Base-by-base conservation (phyloP, 306 rosid species). In the Ceratonia siliqua region DNA sequence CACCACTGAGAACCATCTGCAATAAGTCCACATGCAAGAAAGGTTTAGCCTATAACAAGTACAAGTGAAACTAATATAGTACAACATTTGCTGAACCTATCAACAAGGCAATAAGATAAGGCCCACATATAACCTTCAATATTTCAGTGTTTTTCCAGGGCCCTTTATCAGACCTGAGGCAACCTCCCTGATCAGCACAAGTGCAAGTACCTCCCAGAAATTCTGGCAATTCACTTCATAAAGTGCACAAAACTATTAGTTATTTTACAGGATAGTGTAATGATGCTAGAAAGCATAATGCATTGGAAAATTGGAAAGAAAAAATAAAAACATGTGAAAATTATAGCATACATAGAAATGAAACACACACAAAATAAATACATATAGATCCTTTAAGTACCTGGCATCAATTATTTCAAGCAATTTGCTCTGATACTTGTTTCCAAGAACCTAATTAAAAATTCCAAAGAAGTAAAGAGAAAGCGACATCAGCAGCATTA, bases 61-160 rank as follows among this genome's bases (percentile, higher is more conserved):
- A 9, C 67, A 61, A 50, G 58, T 59, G 9, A 55, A 64, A 78
- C 9, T 45, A 61, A 58, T 68, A 36, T 1, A 27, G 10, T 10
- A 56, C 7, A 68, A 30, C 62, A 56, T 5, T 57, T 39, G 45
- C 1, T 20, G 22, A 64, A 43, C 57, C 39, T 24, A 72, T 30
- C 62, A 53, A 39, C 73, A 67, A 18, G 62, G 52, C 13, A 73
- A 28, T 24, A n/a, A n/a, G n/a, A n/a, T 20, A 56, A 48, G 63
- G 53, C 68, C 27, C 64, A 52, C 27, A 67, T 50, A 43, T 69
- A 73, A 94, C 99, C 99, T 94, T 94, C 79, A 90, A 77, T 81
- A 94, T 92, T 72, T 89, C 90, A 50, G 91, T 96, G 61, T 90
- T 89, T 88, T 84, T 92, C 99, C 99, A 94, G 12, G 99, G 99